These are phyloP conservation scores for Pseudophaeomoniella oleicola DNA, from an alignment of 2,329 filamentous ascomycete species.

Conservation along the genomic window DNA sequence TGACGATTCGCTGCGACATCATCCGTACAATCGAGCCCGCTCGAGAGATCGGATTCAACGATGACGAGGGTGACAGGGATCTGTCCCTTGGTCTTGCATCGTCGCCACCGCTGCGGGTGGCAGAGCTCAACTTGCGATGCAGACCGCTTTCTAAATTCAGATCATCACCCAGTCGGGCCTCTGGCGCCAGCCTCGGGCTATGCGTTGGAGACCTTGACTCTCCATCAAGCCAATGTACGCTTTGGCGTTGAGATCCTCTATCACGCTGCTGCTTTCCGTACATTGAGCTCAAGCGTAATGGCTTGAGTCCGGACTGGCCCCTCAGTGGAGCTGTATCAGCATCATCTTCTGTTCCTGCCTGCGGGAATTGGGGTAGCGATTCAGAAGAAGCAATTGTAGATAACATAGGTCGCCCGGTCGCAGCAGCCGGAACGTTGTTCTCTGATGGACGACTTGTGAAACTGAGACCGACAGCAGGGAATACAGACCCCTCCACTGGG, in stretches of 20 bases:
- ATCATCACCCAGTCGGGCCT: slow-evolving; percentile 45
- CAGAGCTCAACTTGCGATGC: slow-evolving; percentile 41
- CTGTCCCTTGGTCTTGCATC: slow-evolving; percentile 21
- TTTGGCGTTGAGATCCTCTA: slow-evolving; percentile 34
- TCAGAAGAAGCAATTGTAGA: slow-evolving; percentile 14
- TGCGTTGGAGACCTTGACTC: slow-evolving; percentile 4
- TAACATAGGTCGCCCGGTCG: slow-evolving; percentile 9
- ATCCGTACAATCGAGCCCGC: slow-evolving; percentile 64
- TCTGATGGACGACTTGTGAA: slow-evolving; percentile 16
- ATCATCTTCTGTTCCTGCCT: slow-evolving; percentile 29
- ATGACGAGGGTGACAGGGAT: slow-evolving; percentile 49
- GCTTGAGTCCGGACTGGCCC: slow-evolving; percentile 38
- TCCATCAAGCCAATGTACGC: slow-evolving; percentile 35
- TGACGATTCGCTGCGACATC: slow-evolving; percentile 96
- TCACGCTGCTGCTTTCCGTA: slow-evolving; percentile 30
- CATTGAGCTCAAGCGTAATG: slow-evolving; percentile 30
- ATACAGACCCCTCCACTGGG: slow-evolving; percentile 21
- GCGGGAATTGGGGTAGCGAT: slow-evolving; percentile 34
- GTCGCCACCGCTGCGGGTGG: slow-evolving; percentile 29
- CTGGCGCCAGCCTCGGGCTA: slow-evolving; percentile 16
- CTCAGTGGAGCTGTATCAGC: slow-evolving; percentile 48
- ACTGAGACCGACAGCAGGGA: slow-evolving; percentile 28
- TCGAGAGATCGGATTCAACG: slow-evolving; percentile 47
- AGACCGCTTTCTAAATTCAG: slow-evolving; percentile 46
- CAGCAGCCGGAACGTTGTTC: slow-evolving; percentile 8